Evolutionary conservation across 352 stramenopile species (phyloP), one percentile per base, ranked within the genome.

Genomic region (Globisporangium yorkense): DNA sequence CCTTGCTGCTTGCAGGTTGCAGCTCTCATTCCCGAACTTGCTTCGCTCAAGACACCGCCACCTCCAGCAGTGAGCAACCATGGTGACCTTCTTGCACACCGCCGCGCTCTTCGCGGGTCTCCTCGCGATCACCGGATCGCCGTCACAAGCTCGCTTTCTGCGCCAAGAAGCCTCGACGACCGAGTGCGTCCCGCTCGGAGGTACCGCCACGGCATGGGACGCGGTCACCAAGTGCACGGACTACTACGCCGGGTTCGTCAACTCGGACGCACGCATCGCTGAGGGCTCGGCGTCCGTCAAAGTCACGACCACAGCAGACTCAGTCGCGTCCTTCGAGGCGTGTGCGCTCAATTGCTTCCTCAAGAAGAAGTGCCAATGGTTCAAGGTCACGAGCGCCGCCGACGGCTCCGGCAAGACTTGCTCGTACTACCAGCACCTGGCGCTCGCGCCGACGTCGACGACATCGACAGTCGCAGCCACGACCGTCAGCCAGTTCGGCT

Each of bases 311-410:
- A 65, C 54, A 3, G 43, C 58, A 0, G 39, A 43, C 29, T 47
- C 54, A 3, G 62, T 70, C 8, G 37, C 51, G 4, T 57, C 58
- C 5, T 33, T 70, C n/a, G 62, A 73, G 10, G 62, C 57, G 6
- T 74, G 67, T 48, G 67, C 67, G 16, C 57, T 52, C 39, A 71
- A 64, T 29, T 74, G 67, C 54, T 66, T 71, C 45, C 35, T 57
- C 50, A 58, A 58, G 52, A 68, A 64, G 33, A 68, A 71, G 24
- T 74, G 67, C 54, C 63, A 74, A 49, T 74, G 58, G 56, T 74
- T 74, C 54, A 71, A 67, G 57, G 45, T 71, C 50, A 47, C 35
- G 31, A 57, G 54, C 60, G 53, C 43, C 37, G 48, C 48, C 27
- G 53, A 61, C 59, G 59, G 59, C 12, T 55, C 46, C 24, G 29